A percentile compares a stretch with the other conserved stretches of the same genome.
Evolutionary conservation across 768 basidiomycete species (phyloP).

Genomic region (Mycena epipterygia): DNA sequence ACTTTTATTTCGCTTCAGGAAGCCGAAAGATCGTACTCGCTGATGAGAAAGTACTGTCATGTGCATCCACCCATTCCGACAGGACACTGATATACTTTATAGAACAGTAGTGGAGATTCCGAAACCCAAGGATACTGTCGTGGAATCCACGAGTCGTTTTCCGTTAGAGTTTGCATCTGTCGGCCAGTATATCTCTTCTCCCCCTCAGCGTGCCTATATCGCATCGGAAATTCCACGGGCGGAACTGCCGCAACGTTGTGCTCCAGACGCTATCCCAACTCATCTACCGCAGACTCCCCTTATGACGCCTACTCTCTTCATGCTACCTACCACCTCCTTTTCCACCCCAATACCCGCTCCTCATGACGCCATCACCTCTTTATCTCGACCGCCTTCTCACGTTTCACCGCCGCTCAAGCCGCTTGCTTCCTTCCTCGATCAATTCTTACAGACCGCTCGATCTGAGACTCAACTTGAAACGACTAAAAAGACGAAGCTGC

Average conservation of each 20-base stretch:
- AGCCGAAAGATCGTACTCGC: conserved; percentile 26
- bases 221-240: too few species aligned
- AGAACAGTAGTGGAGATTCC: background rate
- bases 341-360: too few species aligned
- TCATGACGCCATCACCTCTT: background rate
- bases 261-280: too few species aligned
- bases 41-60: conserved; percentile 18
- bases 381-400: background rate
- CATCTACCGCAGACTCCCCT: too few species aligned
- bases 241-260: too few species aligned
- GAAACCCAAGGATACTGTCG: background rate
- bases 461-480: conserved; percentile 24
- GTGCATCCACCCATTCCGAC: background rate
- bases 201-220: background rate
- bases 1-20: conserved; percentile 26
- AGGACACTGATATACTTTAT: background rate
- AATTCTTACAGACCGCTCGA: conserved; percentile 32
- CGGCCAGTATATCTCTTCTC: conserved; percentile 2
- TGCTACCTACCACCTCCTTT: too few species aligned
- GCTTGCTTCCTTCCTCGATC: conserved; percentile 28
- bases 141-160: background rate
- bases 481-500: conserved; percentile 3
- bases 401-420: conserved; percentile 16
- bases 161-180: conserved; percentile 6
- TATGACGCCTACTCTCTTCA: too few species aligned